Evolutionary conservation across 2,329 filamentous ascomycete genomes (phyloP), one percentile per base, ranked within the genome.

Genomic region (Apiospora marii): DNA sequence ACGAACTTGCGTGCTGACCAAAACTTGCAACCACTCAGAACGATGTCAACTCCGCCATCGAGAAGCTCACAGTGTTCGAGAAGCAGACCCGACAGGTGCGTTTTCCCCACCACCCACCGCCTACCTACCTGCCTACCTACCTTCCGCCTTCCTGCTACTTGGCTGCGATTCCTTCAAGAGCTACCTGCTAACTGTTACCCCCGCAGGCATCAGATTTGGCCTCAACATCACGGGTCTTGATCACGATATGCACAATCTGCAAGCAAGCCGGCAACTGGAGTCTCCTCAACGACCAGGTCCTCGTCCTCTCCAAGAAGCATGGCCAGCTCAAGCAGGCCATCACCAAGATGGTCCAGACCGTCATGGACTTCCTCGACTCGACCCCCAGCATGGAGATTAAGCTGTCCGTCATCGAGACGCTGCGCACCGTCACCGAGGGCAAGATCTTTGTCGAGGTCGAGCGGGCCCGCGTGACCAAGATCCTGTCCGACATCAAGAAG

Each of bases 381-480:
- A 95, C 95, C 30, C 95, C 96, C 46, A 93, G 91, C 79, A 81
- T 94, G 74, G 95, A 98, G 78, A 95, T 91, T 48, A 99, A 98
- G 86, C 87, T 99, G 72, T 93, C 94, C 30, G 91, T 98, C 73
- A 99, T 99, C 80, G 96, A 99, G 85, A 97, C 96, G 1, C 84
- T 99, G 79, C 91, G 96, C 78, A 98, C 96, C 58, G 96, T 99
- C 68, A 99, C 96, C 12, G 96, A 99, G 85, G 96, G 96, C 85
- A 99, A 99, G 93, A 99, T 99, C 82, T 99, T 99, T 80, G 96
- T 99, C 79, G 96, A 99, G 87, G 96, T 99, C 70, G 96, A 99
- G 88, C 92, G 96, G 77, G 96, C 96, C 76, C 93, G 96, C 77
- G 92, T 99, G 73, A 99, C 96, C 79, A 94, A 93, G 81, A 97